A percentile compares a stretch with the other conserved stretches of the same genome.
Evolutionary conservation across 1,139 yeast genomes (phyloP).

Genomic region (Kodamaea sp.): DNA sequence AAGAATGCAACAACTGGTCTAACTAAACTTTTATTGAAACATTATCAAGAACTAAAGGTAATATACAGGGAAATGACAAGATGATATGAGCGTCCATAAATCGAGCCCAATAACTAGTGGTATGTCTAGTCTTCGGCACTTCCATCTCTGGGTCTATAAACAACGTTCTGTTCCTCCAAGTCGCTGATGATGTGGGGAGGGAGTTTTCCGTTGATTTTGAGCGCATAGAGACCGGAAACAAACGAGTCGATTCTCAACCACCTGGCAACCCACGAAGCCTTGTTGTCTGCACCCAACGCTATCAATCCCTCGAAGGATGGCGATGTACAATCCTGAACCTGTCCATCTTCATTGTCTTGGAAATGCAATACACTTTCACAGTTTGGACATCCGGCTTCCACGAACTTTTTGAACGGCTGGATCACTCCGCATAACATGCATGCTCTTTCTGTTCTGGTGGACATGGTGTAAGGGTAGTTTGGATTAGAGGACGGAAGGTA

Average conservation of each 20-base stretch:
- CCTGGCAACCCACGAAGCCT: conserved; percentile 92
- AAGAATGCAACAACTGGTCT: too few species aligned
- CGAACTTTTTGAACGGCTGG: conserved; percentile 72
- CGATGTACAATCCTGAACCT: conserved; percentile 89
- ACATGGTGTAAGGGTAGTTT: conserved; percentile 38
- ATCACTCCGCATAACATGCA: conserved; percentile 97
- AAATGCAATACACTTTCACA: conserved; percentile 85
- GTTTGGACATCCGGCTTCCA: conserved; percentile 92
- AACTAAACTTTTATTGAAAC: conserved; percentile 2
- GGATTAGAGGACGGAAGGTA: too few species aligned
- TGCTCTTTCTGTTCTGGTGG: conserved; percentile 81
- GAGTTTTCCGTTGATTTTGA: conserved; percentile 85
- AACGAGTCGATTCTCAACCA: conserved; percentile 94
- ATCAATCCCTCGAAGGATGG: conserved; percentile 96
- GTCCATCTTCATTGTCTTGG: conserved; percentile 78
- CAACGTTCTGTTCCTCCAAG: conserved; percentile 69
- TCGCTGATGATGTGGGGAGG: conserved; percentile 84
- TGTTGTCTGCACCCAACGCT: conserved; percentile 80
- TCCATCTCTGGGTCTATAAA: conserved; percentile 96
- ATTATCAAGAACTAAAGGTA: conserved; percentile 4
- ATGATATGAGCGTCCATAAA: neutral
- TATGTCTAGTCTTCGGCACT: conserved; percentile 69
- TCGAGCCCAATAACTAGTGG: neutral
- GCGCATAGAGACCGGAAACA: conserved; percentile 90
- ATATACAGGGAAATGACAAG: conserved; percentile 1